Conservation (phyloP, 1,284 basidiomycete species). For the Cryptococcus wingfieldii region DNA sequence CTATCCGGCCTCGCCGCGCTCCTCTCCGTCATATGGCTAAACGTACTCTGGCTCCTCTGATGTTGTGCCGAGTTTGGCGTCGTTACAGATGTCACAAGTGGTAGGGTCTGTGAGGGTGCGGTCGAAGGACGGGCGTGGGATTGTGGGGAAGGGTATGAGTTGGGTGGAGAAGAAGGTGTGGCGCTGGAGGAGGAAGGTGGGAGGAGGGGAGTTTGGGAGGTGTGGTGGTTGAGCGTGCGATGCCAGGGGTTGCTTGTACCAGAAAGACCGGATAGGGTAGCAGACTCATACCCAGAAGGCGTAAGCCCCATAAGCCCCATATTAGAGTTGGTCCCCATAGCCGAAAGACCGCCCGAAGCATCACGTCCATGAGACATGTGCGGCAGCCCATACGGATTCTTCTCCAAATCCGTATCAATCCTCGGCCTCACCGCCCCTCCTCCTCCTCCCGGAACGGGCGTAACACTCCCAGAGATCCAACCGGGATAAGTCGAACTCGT, state of each 20-base stretch:
- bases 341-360: background rate
- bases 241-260: too few species aligned
- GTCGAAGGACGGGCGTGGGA: background rate
- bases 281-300: too few species aligned
- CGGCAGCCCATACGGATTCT: background rate
- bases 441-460: background rate
- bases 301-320: too few species aligned
- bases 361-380: background rate
- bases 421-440: background rate
- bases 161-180: background rate
- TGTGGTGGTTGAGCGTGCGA: background rate
- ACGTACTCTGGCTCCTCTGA: background rate
- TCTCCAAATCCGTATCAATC: background rate
- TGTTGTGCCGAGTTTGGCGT: background rate
- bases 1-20: conserved; percentile 31
- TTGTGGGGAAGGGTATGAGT: background rate
- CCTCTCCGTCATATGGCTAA: conserved; percentile 1
- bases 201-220: background rate
- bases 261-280: too few species aligned
- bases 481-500: background rate
- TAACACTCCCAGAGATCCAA: background rate
- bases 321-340: too few species aligned
- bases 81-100: background rate
- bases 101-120: background rate
- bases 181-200: background rate